These are phyloP conservation scores for Yamadazyma tumulicola DNA, from an alignment of 805 yeast genomes.

Conservation along the genomic window DNA sequence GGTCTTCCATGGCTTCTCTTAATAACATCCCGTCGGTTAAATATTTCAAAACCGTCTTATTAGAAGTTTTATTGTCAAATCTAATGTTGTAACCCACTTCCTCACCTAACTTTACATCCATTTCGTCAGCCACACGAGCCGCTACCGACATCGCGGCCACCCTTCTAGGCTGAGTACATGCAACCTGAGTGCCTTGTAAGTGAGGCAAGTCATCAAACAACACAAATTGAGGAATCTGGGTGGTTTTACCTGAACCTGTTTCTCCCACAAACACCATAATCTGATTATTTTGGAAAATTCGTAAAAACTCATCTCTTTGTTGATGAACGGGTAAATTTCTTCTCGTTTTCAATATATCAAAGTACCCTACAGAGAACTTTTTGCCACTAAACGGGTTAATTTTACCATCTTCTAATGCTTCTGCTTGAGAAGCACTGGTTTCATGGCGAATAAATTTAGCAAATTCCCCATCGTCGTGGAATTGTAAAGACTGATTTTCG, in stretches of 20 bases:
- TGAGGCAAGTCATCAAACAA: conserved; percentile 91
- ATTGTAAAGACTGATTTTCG: conserved; percentile 45
- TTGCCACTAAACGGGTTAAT: conserved; percentile 79
- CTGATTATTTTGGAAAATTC: conserved; percentile 80
- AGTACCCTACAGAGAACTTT: conserved; percentile 60
- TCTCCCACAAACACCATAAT: conserved; percentile 98
- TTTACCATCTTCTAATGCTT: conserved; percentile 51
- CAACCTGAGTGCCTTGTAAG: conserved; percentile 76
- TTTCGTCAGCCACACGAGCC: conserved; percentile 93
- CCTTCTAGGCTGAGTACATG: conserved; percentile 96
- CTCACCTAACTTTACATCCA: conserved; percentile 89
- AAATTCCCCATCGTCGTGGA: conserved; percentile 69
- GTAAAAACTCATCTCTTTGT: conserved; percentile 84
- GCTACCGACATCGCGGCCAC: conserved; percentile 99
- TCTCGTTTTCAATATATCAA: conserved; percentile 73
- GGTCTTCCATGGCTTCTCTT: conserved; percentile 97
- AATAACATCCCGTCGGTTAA: conserved; percentile 99
- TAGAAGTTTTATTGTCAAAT: conserved; percentile 84
- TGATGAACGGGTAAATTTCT: conserved; percentile 91
- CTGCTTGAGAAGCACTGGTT: conserved; percentile 66
- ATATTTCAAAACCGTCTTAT: conserved; percentile 81
- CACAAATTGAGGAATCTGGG: conserved; percentile 97
- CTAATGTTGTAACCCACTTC: conserved; percentile 96
- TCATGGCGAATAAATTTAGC: conserved; percentile 50
- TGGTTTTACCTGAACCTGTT: conserved; percentile 98